Conservation (phyloP, 148 eudicot genomes). For the Amaranthus hypochondriacus region DNA sequence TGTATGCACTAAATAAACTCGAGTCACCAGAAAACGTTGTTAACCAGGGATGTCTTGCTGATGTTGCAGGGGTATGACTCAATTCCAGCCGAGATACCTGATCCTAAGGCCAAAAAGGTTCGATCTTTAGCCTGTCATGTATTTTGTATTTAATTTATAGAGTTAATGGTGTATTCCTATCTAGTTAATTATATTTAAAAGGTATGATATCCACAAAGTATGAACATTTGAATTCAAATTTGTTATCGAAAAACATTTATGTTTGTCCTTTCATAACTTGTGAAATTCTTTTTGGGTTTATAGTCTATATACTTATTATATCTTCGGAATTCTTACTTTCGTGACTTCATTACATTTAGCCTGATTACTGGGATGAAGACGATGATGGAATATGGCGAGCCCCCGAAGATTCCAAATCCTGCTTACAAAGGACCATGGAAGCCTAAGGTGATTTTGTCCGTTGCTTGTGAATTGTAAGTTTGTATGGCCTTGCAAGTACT, state of each 20-base stretch:
- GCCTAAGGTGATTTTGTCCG: constrained; percentile 49
- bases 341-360: constrained; percentile 34
- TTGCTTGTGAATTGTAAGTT: background rate
- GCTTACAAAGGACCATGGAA: constrained; percentile 98
- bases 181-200: background rate
- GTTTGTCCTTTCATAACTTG: too few species aligned
- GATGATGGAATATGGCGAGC: constrained; percentile 92
- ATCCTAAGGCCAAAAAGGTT: constrained; percentile 47
- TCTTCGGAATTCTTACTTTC: background rate
- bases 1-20: background rate
- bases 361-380: constrained; percentile 92
- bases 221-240: background rate
- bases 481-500: background rate
- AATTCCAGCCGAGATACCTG: constrained; percentile 42
- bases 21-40: background rate
- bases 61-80: constrained; percentile 40
- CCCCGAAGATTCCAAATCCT: constrained; percentile 80
- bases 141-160: background rate
- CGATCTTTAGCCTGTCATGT: constrained; percentile 14
- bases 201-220: background rate
- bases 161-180: background rate
- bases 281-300: background rate
- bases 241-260: background rate
- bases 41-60: constrained; percentile 16
- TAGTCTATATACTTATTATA: background rate